phyloP scores from a whole-genome alignment of 257 asterid genomes.

The Plantago major region DNA sequence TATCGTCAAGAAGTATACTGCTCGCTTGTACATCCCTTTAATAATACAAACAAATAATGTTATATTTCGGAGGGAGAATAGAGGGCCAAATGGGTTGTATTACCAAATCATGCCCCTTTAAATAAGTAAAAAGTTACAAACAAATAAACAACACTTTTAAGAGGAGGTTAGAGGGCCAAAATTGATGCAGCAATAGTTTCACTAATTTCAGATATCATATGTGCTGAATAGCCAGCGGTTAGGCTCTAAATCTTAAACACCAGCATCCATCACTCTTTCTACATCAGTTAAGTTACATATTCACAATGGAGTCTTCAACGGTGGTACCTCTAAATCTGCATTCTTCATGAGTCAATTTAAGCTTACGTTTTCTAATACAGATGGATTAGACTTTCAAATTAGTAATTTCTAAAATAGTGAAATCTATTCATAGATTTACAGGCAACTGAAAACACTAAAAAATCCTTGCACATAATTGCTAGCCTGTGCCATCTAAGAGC shows the following conservation, averaged over 20 bases:
- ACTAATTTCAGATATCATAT: no score
- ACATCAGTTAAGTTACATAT: no score
- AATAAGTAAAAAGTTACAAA: no score
- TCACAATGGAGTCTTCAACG: no score
- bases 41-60: constrained; percentile 10
- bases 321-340: no score
- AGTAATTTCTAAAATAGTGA: neutral
- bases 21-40: constrained; percentile 95
- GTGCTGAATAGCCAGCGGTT: no score
- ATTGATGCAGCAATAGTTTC: no score
- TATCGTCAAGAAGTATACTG: constrained; percentile 95
- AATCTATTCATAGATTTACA: neutral
- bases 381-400: neutral
- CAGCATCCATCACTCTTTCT: no score
- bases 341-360: neutral
- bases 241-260: no score
- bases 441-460: constrained; percentile 4
- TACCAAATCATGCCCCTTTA: no score
- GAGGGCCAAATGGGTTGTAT: constrained; percentile 1
- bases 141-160: no score
- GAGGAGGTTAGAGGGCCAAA: no score
- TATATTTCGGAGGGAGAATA: constrained; percentile 19
- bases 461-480: constrained; percentile 1
- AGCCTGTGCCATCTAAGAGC: neutral
- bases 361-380: neutral